Evolutionary conservation across 495 filamentous ascomycete genomes (phyloP).

Genomic region (Cudoniella acicularis): DNA sequence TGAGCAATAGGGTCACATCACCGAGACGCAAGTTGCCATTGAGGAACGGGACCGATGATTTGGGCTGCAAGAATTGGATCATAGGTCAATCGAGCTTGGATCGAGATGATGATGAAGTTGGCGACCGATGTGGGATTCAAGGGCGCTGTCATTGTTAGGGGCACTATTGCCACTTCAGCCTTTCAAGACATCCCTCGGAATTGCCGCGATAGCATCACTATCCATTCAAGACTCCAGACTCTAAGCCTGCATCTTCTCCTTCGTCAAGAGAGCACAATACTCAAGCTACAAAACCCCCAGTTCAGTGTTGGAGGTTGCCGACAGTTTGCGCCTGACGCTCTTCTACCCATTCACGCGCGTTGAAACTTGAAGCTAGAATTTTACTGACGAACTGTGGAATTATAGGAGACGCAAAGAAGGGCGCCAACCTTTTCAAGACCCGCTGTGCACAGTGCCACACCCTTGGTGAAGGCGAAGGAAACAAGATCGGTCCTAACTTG

Average conservation of each 20-base stretch:
- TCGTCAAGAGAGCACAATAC: background rate
- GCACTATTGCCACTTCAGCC: background rate
- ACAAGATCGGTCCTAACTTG: slow-evolving; percentile 97
- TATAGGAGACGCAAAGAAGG: slow-evolving; percentile 90
- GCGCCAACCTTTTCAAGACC: slow-evolving; percentile 99
- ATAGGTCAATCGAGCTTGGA: background rate
- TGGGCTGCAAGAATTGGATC: background rate
- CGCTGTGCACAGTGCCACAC: slow-evolving; percentile 99
- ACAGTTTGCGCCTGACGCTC: slow-evolving; percentile 11
- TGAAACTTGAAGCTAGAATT: background rate
- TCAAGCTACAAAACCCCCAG: background rate
- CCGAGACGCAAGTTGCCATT: slow-evolving; percentile 8
- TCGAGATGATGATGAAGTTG: background rate
- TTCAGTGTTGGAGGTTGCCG: background rate
- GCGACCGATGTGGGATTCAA: background rate
- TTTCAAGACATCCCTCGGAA: background rate
- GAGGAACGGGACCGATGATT: background rate
- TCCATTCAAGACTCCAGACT: background rate
- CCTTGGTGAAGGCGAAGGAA: slow-evolving; percentile 76
- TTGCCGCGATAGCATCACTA: background rate
- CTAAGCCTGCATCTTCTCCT: background rate
- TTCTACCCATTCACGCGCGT: background rate
- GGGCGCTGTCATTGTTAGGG: background rate
- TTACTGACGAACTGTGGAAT: slow-evolving; percentile 14
- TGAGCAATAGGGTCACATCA: slow-evolving; percentile 13